Conservation (phyloP, 2,329 filamentous ascomycete species). For the Penicillium griseofulvum region DNA sequence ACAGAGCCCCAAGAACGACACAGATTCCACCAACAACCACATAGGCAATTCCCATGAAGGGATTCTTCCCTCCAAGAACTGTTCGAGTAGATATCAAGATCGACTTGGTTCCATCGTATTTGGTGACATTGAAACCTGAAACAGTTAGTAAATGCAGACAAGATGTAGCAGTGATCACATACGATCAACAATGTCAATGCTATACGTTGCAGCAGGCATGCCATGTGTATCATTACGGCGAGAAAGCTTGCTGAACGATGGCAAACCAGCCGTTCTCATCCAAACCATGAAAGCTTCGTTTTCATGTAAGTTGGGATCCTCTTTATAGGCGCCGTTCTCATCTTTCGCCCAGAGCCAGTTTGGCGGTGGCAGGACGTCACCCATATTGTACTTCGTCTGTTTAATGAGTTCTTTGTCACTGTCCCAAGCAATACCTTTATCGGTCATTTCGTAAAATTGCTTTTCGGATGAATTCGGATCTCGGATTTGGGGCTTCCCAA, state of each 20-base stretch:
- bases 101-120: constrained; percentile 84
- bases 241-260: constrained; percentile 91
- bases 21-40: constrained; percentile 91
- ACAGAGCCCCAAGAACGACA: constrained; percentile 80
- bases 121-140: constrained; percentile 73
- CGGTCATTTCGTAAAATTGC: constrained; percentile 70
- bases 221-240: constrained; percentile 70
- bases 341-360: constrained; percentile 77
- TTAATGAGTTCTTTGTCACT: constrained; percentile 81
- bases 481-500: constrained; percentile 60
- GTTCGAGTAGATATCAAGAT: constrained; percentile 86
- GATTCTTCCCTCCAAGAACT: constrained; percentile 91
- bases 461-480: neutral
- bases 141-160: constrained; percentile 14
- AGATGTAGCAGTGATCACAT: constrained; percentile 42
- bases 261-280: constrained; percentile 96
- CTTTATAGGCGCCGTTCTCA: constrained; percentile 70
- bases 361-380: constrained; percentile 73
- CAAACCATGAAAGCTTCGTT: constrained; percentile 93
- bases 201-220: constrained; percentile 71
- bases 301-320: constrained; percentile 68
- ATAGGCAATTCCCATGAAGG: constrained; percentile 94
- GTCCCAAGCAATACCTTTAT: constrained; percentile 77
- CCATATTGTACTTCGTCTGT: constrained; percentile 61
- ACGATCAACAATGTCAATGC: constrained; percentile 76